A percentile compares a stretch with the other conserved stretches of the same genome.
These are phyloP conservation scores for Cytauxzoon felis DNA, from an alignment of 169 alveolate species.

Conservation along the genomic window DNA sequence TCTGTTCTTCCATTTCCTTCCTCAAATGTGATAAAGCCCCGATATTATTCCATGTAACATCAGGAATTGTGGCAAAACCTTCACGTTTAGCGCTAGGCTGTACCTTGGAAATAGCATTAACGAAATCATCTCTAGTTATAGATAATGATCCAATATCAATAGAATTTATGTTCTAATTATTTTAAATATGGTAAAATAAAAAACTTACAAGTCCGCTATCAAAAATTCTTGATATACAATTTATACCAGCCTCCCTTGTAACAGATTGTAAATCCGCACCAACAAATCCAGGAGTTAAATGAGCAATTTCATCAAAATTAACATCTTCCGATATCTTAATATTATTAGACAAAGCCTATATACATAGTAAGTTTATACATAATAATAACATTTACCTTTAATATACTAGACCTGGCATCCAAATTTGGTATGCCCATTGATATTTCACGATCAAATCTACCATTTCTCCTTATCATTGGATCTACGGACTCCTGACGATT, in stretches of 20 bases:
- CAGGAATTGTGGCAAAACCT: constrained; percentile 94
- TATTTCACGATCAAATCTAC: constrained; percentile 72
- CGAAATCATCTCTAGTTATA: constrained; percentile 81
- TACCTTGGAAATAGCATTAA: constrained; percentile 78
- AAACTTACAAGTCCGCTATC: not conserved
- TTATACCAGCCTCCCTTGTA: constrained; percentile 89
- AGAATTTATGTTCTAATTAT: not conserved
- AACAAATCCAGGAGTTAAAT: constrained; percentile 85
- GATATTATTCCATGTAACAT: constrained; percentile 91
- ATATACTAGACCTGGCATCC: constrained; percentile 85
- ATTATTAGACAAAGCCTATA: constrained; percentile 81
- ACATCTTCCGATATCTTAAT: constrained; percentile 80
- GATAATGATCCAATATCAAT: constrained; percentile 10
- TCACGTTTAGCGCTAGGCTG: constrained; percentile 93
- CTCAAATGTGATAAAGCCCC: constrained; percentile 91
- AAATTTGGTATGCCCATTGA: constrained; percentile 94
- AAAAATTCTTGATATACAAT: constrained; percentile 60
- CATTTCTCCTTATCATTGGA: constrained; percentile 97
- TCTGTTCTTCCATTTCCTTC: constrained; percentile 85
- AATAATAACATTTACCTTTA: constrained; percentile 26
- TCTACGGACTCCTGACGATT: constrained; percentile 98
- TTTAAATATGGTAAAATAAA: not conserved
- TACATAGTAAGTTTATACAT: no score
- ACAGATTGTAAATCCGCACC: constrained; percentile 95
- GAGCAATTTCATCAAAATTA: constrained; percentile 77